Base-by-base conservation (phyloP, 2,329 filamentous ascomycete species). In the Trichoderma breve region DNA sequence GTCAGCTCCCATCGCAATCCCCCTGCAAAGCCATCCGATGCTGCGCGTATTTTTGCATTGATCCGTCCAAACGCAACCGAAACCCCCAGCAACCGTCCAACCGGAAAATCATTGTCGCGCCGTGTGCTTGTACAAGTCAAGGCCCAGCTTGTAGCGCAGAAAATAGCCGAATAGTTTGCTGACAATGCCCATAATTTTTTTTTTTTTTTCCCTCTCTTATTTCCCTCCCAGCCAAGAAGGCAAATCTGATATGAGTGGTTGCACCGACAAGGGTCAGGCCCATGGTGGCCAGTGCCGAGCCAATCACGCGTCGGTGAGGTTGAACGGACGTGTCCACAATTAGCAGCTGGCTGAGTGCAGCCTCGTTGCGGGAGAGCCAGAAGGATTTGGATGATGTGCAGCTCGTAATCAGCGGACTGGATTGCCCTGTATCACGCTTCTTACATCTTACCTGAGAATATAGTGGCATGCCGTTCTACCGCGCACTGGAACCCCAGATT, bases 251-350 rank as follows among this genome's bases (percentile, higher is more conserved):
- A 82, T 81, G 76, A 74, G 74, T 71, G 74, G 74, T 72, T 76
- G 73, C 75, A 74, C 76, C 72, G 77, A 76, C 80, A 82, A 77
- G 80, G 80, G 73, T 73, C 21, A 64, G 68, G 72, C 74, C 75
- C 76, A 60, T 76, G 75, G 74, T 74, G 72, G 75, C 65, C 72
- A 75, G 63, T 75, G 70, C 74, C 75, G 73, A 77, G 65, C 80
- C 80, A 81, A 81, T 81, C 78, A 82, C 7, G 60, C 34, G 64
- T 69, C 72, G 73, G 79, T 80, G 80, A 81, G 76, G 80, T 81
- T 77, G 76, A 71, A 63, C 15, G 60, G 65, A 32, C 47, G 26
- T 68, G 57, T 60, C 70, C 70, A 66, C 63, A 67, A 67, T 36
- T 28, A 28, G 66, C 32, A 64, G 26, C 60, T 39, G 58, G 32